Evolutionary conservation across 2,329 filamentous ascomycete genomes (phyloP), one percentile per base, ranked within the genome.

Genomic region (Diaporthe sp.): DNA sequence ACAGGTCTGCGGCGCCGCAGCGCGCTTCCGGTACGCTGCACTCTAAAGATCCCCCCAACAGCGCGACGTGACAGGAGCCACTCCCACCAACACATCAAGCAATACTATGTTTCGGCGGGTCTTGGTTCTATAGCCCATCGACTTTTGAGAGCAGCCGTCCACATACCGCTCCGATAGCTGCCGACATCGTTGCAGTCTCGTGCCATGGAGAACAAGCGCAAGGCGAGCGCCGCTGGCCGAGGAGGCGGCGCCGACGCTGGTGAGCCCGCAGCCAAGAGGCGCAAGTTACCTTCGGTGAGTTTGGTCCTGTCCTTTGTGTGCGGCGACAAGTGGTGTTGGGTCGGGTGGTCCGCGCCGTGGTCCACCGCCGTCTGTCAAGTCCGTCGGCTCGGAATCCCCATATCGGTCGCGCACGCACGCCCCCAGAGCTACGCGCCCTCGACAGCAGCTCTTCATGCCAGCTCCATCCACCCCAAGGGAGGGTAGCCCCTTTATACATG

Each of bases 151-250:
- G 51, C 39, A 32, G 50, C 59, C 25, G 50, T 17, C 44, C 56
- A n/a, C 19, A 19, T 8, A 22, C 61, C 51, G 39, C 70, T 72
- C 37, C 65, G 61, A 53, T 32, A 25, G 22, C 27, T 58, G 56
- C 58, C 71, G 74, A 74, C 51, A 39, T 68, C 15, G 66, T 73
- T 76, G 68, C 65, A 70, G 44, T 61, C 65, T 68, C 51, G 76
- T 77, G 82, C 76, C 61, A 91, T 91, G 89, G 89, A 91, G 77
- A 85, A 84, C 80, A 91, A 91, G 83, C 87, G 89, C 77, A 91
- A 90, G 79, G 87, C 87, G 50, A 82, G 81, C 76, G 80, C 82
- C 77, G 80, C 81, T 68, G 87, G 86, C 79, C 85, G 86, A 76
- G 81, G 82, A 73, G 76, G 81, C 68, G 82, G 22, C 55, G 74